Conservation (phyloP, 2,329 filamentous ascomycete genomes). For the Aspergillus pseudoterreus region DNA sequence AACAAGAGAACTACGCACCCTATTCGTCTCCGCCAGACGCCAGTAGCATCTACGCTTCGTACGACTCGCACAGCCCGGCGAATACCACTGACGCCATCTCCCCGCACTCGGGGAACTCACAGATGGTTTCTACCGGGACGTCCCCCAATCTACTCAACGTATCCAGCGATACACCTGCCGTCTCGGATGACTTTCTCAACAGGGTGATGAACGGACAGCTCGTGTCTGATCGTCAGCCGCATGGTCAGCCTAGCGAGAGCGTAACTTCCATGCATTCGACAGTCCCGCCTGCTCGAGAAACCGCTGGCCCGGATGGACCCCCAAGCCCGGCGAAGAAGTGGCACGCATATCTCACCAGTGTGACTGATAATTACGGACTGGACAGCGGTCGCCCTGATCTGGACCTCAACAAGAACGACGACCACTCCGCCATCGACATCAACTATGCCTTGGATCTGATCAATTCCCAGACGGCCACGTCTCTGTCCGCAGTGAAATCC, state of each 20-base stretch:
- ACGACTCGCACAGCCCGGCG: conserved; percentile 6
- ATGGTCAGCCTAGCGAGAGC: not conserved
- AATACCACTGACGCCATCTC: conserved; percentile 6
- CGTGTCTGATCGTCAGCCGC: not conserved
- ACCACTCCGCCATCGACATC: conserved; percentile 60
- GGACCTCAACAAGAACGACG: conserved; percentile 69
- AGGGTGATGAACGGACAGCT: conserved; percentile 9
- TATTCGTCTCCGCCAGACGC: conserved; percentile 1
- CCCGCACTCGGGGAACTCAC: conserved; percentile 8
- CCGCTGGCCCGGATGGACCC: conserved; percentile 28
- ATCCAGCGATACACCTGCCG: not conserved
- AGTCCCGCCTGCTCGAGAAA: not conserved
- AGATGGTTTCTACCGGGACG: conserved; percentile 3
- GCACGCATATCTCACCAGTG: conserved; percentile 29
- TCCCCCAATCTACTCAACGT: not conserved
- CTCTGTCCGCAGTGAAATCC: conserved; percentile 4
- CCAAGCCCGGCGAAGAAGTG: conserved; percentile 25
- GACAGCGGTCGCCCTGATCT: conserved; percentile 67
- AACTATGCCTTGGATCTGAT: conserved; percentile 38
- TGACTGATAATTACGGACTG: conserved; percentile 58
- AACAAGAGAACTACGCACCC: not conserved
- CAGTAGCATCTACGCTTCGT: conserved; percentile 2
- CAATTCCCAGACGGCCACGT: conserved; percentile 11
- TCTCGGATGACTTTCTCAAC: conserved; percentile 10
- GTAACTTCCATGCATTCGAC: not conserved